These are phyloP conservation scores for Collybia sordida DNA, from an alignment of 768 basidiomycete species.

Conservation along the genomic window DNA sequence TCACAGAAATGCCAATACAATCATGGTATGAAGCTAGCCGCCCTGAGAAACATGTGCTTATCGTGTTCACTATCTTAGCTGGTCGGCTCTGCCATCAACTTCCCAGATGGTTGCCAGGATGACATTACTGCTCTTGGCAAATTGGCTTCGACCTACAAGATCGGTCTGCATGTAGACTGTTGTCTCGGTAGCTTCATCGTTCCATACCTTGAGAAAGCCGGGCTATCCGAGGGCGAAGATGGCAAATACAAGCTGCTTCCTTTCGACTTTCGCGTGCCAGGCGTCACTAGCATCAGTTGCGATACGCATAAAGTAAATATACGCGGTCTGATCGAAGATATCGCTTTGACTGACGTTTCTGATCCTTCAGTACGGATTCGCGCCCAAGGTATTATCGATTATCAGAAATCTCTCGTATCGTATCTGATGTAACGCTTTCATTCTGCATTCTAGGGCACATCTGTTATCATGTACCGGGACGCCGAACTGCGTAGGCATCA, in stretches of 20 bases:
- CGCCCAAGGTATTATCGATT: constrained; percentile 78
- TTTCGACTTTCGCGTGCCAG: constrained; percentile 89
- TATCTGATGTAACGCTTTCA: constrained; percentile 1
- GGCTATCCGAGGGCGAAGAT: constrained; percentile 56
- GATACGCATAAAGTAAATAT: constrained; percentile 85
- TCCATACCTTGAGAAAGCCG: constrained; percentile 84
- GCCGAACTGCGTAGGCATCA: constrained; percentile 76
- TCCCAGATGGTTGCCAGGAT: constrained; percentile 85
- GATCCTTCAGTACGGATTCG: constrained; percentile 76
- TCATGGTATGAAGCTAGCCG: constrained; percentile 54
- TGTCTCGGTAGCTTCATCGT: constrained; percentile 94
- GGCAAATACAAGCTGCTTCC: constrained; percentile 59
- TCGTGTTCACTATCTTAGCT: constrained; percentile 42
- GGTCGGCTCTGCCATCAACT: constrained; percentile 85
- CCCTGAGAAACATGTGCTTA: not conserved
- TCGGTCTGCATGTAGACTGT: constrained; percentile 93
- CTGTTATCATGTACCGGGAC: constrained; percentile 92
- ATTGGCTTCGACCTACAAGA: constrained; percentile 70
- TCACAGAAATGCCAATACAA: constrained; percentile 80
- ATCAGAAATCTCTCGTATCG: not conserved
- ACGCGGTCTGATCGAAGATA: not conserved
- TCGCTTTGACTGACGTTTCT: not conserved
- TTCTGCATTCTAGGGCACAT: constrained; percentile 61
- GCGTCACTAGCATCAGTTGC: constrained; percentile 93
- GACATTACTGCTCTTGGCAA: constrained; percentile 77